Base-by-base conservation (phyloP, 805 yeast genomes). In the Yarrowia phangngaensis region DNA sequence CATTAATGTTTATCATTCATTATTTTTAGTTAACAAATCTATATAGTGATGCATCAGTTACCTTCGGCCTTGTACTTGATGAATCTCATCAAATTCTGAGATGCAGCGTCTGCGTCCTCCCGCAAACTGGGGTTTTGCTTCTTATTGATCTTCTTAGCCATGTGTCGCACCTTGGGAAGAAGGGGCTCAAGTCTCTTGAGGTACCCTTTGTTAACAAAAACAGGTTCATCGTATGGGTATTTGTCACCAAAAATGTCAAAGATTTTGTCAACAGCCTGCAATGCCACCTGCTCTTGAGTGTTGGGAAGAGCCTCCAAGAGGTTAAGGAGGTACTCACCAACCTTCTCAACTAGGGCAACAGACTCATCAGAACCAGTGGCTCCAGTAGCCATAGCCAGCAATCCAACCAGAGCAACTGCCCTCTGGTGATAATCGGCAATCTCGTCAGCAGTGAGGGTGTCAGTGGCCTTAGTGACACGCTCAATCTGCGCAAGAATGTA, bases 211-310 rank as follows among this genome's bases (percentile, higher is more conserved):
- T 71, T 62, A 19, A 82, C 84, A 63, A 82, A 90, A 1, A 84
- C 74, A 3, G 78, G 76, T 19, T 64, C 66, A 60, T 87, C 95
- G 59, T 87, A 88, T 12, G 70, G 73, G 57, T 71, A 82, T 27
- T 74, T 74, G 65, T 92, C 97, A 11, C 84, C 84, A 65, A 82
- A 92, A 6, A 88, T 70, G 52, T 87, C 96, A 64, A 78, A 86
- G 5, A 88, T 58, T 2, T 76, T 68, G 58, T 85, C 82, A 16
- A 85, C 63, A 19, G 81, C 67, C 53, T 82, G 90, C 30, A 79
- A 63, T 4, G 78, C 65, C 8, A 79, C 62, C 52, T 69, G 72
- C 1, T 70, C 60, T 1, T 68, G 59, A 3, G 64, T 54, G 14
- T 58, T 53, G 12, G 63, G 63, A 12, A 62, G 52, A 29, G 27